These are phyloP conservation scores for Colletotrichum filicis DNA, from an alignment of 2,329 filamentous ascomycete genomes.

Conservation along the genomic window DNA sequence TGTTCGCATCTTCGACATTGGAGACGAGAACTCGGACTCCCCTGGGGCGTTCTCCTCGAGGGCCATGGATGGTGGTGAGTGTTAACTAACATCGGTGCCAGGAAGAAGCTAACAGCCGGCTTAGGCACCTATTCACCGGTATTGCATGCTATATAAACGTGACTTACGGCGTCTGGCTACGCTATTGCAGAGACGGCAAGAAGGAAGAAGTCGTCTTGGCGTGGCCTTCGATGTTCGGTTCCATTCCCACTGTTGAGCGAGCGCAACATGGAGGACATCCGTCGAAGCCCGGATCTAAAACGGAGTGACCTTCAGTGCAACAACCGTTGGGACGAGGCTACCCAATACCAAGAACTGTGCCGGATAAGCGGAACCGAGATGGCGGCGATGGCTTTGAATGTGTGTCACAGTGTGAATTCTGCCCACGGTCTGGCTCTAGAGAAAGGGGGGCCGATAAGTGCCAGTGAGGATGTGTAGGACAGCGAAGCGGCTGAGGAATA, in stretches of 20 bases:
- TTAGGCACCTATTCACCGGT: neutral
- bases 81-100: neutral
- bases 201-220: neutral
- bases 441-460: neutral
- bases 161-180: neutral
- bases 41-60: neutral
- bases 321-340: neutral
- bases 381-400: too few relatives aligned
- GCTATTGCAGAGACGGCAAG: slow-evolving; percentile 5
- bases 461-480: neutral
- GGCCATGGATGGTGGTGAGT: neutral
- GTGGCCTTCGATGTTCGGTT: neutral
- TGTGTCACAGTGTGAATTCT: neutral
- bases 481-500: neutral
- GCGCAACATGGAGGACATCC: neutral
- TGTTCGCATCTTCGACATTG: neutral
- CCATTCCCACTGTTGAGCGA: neutral
- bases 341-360: neutral
- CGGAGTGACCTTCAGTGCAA: neutral
- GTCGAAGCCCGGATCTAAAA: neutral
- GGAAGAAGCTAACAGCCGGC: neutral
- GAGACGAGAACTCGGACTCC: neutral
- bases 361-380: neutral
- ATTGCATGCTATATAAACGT: slow-evolving; percentile 6
- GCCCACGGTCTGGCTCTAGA: neutral